Base-by-base conservation (phyloP, 2,329 filamentous ascomycete species). In the Ustilaginoidea virens region DNA sequence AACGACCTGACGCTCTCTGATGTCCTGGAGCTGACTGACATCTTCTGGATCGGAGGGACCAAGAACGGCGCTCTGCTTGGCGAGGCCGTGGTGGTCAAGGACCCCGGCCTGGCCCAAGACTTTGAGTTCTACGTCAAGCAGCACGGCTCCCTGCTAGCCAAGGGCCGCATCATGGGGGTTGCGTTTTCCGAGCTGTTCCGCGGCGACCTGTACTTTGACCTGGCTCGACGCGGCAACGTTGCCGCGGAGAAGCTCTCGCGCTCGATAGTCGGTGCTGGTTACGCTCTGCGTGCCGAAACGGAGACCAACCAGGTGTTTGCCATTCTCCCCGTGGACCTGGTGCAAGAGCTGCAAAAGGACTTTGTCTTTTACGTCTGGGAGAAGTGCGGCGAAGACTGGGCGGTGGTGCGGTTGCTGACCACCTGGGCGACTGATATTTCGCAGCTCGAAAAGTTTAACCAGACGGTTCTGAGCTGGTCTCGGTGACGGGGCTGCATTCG, bases 41-140 rank as follows among this genome's bases (percentile, higher is more conserved):
- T 66, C 13, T 66, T 66, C 45, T 66, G 62, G 62, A 64, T 66
- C 21, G 62, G 62, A 3, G 62, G 62, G 0, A 66, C 62, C 4
- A 66, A 66, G 36, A 61, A 61, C 35, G 62, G 62, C 1, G 60
- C 61, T 0, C 38, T 66, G 4, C 48, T 66, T 4, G 62, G 62
- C 2, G 62, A 66, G 33, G 62, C 61, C 2, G 56, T 66, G 5
- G 52, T 66, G 0, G 56, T 66, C 16, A 61, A 61, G 28, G 47
- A 59, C 17, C 24, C 41, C 0, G 27, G 30, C 2, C 42, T 66
- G 1, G 56, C 60, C 0, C 46, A 54, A 5, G 62, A 61, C 19
- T 66, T 61, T 33, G 55, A 56, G 27, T 65, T 64, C 35, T 60
- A 63, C 33, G 47, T 66, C 38, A 66, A 66, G 34, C 62, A 66